phyloP scores from a whole-genome alignment of 1,139 yeast genomes.

The Debaryomycetaceae sp. region DNA sequence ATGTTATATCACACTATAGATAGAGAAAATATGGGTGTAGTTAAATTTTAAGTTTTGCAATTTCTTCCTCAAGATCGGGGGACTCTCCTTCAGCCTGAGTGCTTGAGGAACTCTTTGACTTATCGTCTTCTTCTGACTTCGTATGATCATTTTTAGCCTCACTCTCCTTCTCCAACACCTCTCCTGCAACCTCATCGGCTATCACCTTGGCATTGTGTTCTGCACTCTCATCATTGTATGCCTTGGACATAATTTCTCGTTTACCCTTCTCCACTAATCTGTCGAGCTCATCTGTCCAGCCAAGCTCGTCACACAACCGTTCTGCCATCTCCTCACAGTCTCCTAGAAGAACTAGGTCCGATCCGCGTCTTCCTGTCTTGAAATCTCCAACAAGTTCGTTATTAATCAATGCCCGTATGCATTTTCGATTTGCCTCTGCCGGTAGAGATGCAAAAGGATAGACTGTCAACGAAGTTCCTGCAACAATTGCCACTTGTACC shows the following conservation, averaged over 20 bases:
- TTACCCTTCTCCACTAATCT: conserved; percentile 21
- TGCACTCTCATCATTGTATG: not conserved
- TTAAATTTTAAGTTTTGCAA: conserved; percentile 9
- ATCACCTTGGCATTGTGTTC: not conserved
- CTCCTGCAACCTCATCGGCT: not conserved
- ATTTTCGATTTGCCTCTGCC: conserved; percentile 46
- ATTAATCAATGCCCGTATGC: conserved; percentile 68
- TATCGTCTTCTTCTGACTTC: not conserved
- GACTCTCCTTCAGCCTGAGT: not conserved
- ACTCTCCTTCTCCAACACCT: conserved; percentile 1
- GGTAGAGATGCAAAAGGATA: conserved; percentile 88
- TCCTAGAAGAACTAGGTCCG: conserved; percentile 58
- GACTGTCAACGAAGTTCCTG: conserved; percentile 89
- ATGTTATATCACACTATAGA: not conserved
- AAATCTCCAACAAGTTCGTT: conserved; percentile 77
- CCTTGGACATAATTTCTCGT: conserved; percentile 1
- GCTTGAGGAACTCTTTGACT: not conserved
- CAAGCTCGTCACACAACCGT: conserved; percentile 49
- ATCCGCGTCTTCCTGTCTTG: conserved; percentile 39
- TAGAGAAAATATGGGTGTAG: not conserved
- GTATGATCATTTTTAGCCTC: not conserved
- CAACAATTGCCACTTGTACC: conserved; percentile 78
- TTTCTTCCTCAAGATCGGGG: conserved; percentile 5
- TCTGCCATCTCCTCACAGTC: conserved; percentile 65
- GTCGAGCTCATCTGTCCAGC: conserved; percentile 59